Base-by-base conservation (phyloP, 2,329 filamentous ascomycete genomes). In the Fusarium luffae region DNA sequence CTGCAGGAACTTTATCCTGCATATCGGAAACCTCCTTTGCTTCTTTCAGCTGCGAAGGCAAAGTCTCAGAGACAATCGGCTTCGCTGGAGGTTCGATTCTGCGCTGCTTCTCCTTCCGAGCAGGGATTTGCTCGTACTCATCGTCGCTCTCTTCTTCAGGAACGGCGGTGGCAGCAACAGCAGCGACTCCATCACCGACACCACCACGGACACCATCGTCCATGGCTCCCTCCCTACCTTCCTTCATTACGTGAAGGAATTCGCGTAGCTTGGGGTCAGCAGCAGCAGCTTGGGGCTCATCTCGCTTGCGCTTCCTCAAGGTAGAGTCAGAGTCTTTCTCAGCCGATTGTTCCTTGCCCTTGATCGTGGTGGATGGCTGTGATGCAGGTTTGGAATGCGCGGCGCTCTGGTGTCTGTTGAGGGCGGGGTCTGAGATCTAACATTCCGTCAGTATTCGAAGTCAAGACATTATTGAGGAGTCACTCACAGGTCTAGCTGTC, bases 221-320 rank as follows among this genome's bases (percentile, higher is more conserved):
- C 42, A 80, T 66, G 9, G 76, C 75, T 37, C 75, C 77, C 71
- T 79, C 77, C 50, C 77, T 78, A 30, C 77, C 76, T 19, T 88
- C 82, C 75, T 92, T 88, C 90, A 97, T 97, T 51, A 94, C 89
- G 65, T 92, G 89, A 54, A 98, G 83, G 78, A 92, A 98, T 81
- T 98, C 94, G 76, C 92, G 89, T 66, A 98, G 83, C 81, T 96
- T 97, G 7, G 92, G 89, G 75, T 97, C 92, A 14, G 49, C 49
- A 42, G 34, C 49, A 42, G 89, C 83, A 71, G 87, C 84, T 68
- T 89, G 84, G 19, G 83, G 73, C 44, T 84, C 84, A 57, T 85
- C 84, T 59, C 90, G 85, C 80, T 92, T 94, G 74, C 89, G 89
- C 85, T 94, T 94, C 76, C 89, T 88, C 28, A 80, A 74, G 69